phyloP scores from a whole-genome alignment of 352 stramenopile genomes.

The Albugo laibachii region DNA sequence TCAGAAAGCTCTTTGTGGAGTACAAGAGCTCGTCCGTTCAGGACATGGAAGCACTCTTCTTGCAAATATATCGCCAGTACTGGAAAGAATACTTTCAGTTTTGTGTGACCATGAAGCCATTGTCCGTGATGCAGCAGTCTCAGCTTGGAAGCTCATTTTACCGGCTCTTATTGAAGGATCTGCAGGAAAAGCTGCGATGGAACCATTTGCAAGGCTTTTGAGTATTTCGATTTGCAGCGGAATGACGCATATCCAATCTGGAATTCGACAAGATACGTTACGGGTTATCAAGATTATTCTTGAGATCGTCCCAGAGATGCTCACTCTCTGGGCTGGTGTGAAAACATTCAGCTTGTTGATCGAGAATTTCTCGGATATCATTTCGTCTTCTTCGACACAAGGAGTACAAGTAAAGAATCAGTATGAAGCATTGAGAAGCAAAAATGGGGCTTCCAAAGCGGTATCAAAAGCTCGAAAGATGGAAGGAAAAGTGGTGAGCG shows the following conservation, averaged over 20 bases:
- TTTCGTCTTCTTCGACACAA: slow-evolving; percentile 35
- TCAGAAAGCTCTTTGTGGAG: slow-evolving; percentile 36
- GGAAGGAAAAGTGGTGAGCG: slow-evolving; percentile 18
- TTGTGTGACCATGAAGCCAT: slow-evolving; percentile 65
- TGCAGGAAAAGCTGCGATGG: slow-evolving; percentile 16
- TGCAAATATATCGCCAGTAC: slow-evolving; percentile 42
- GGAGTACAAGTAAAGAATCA: slow-evolving; percentile 62
- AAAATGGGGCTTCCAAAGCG: slow-evolving; percentile 2
- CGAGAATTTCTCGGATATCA: slow-evolving; percentile 62
- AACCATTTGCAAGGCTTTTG: slow-evolving; percentile 53
- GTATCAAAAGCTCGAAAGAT: slow-evolving; percentile 19
- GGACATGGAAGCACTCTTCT: slow-evolving; percentile 28
- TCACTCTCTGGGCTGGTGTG: slow-evolving; percentile 25
- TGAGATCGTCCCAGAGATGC: slow-evolving; percentile 28
- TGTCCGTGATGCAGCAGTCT: slow-evolving; percentile 45
- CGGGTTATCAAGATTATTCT: slow-evolving; percentile 44
- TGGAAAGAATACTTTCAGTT: slow-evolving; percentile 56
- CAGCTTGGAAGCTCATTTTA: slow-evolving; percentile 45
- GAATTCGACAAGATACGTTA: slow-evolving; percentile 51
- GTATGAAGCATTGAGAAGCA: slow-evolving; percentile 35
- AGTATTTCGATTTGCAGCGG: slow-evolving; percentile 63
- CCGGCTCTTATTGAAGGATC: slow-evolving; percentile 19
- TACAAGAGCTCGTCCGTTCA: slow-evolving; percentile 34
- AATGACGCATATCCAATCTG: slow-evolving; percentile 54
- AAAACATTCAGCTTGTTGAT: slow-evolving; percentile 41